Conservation (phyloP, 2,329 filamentous ascomycete species). For the Claviceps citrina region DNA sequence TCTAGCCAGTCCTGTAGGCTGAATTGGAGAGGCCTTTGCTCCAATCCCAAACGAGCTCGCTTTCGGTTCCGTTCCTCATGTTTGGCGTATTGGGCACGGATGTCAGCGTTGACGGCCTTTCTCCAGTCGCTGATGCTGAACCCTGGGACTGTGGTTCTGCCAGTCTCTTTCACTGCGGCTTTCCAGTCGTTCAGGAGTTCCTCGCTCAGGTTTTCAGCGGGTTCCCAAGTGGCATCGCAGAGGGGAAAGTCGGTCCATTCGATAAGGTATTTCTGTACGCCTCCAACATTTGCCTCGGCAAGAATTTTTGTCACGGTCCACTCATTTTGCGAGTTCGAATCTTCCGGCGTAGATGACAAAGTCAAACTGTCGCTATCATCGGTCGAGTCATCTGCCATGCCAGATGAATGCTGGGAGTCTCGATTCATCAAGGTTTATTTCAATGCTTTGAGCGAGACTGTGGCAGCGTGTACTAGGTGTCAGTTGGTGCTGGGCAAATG, state of each 20-base stretch:
- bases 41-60: slow-evolving; percentile 22
- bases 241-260: slow-evolving; percentile 23
- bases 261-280: slow-evolving; percentile 18
- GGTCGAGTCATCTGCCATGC: background rate
- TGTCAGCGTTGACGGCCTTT: slow-evolving; percentile 15
- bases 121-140: slow-evolving; percentile 26
- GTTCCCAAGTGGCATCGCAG: slow-evolving; percentile 34
- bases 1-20: slow-evolving; percentile 4
- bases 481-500: background rate
- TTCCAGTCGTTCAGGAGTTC: slow-evolving; percentile 29
- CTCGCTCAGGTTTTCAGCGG: slow-evolving; percentile 25
- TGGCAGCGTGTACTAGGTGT: background rate
- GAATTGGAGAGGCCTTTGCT: slow-evolving; percentile 3
- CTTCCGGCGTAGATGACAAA: slow-evolving; percentile 19
- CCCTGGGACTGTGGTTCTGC: slow-evolving; percentile 16
- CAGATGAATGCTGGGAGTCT: background rate
- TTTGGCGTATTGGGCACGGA: slow-evolving; percentile 18
- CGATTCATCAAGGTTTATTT: background rate
- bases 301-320: slow-evolving; percentile 38
- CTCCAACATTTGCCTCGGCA: slow-evolving; percentile 23
- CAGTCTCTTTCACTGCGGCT: slow-evolving; percentile 22
- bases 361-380: slow-evolving; percentile 15
- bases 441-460: background rate
- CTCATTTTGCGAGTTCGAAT: slow-evolving; percentile 22
- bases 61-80: slow-evolving; percentile 29